These are phyloP conservation scores for Cladosporium halotolerans DNA, from an alignment of 2,329 filamentous ascomycete species.

Conservation along the genomic window DNA sequence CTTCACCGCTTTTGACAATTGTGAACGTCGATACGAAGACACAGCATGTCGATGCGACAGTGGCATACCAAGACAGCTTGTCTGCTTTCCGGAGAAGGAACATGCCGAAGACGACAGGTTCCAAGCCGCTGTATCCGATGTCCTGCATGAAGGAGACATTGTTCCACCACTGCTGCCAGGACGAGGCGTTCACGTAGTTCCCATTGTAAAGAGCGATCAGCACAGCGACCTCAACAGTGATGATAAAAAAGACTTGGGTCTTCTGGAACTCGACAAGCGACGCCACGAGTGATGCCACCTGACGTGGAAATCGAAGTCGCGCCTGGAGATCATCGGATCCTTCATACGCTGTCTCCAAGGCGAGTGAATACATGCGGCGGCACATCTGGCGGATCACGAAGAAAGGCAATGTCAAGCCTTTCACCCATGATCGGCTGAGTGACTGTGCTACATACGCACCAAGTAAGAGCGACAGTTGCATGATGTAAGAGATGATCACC, in stretches of 20 bases:
- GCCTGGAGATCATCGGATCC: neutral
- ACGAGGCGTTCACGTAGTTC: slow-evolving; percentile 8
- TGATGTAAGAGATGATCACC: neutral
- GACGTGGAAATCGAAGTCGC: neutral
- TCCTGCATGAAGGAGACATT: slow-evolving; percentile 15
- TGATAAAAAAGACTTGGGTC: slow-evolving; percentile 19
- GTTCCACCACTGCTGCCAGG: slow-evolving; percentile 13
- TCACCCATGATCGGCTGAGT: neutral
- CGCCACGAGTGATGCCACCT: slow-evolving; percentile 5
- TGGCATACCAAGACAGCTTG: neutral
- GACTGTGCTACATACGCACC: neutral
- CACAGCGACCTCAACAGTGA: slow-evolving; percentile 15
- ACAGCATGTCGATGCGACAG: neutral
- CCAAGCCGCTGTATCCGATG: slow-evolving; percentile 13
- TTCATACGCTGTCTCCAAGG: neutral
- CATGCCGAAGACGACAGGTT: slow-evolving; percentile 13
- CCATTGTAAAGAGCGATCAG: slow-evolving; percentile 15
- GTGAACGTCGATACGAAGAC: neutral
- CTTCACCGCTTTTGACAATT: neutral
- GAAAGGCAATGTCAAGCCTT: neutral
- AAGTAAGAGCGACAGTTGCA: neutral
- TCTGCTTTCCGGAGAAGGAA: slow-evolving; percentile 1
- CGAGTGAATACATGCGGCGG: no score
- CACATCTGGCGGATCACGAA: neutral
- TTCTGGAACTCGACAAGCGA: slow-evolving; percentile 15